Base-by-base conservation (phyloP, 805 yeast species). In the Candida ipomoeae region DNA sequence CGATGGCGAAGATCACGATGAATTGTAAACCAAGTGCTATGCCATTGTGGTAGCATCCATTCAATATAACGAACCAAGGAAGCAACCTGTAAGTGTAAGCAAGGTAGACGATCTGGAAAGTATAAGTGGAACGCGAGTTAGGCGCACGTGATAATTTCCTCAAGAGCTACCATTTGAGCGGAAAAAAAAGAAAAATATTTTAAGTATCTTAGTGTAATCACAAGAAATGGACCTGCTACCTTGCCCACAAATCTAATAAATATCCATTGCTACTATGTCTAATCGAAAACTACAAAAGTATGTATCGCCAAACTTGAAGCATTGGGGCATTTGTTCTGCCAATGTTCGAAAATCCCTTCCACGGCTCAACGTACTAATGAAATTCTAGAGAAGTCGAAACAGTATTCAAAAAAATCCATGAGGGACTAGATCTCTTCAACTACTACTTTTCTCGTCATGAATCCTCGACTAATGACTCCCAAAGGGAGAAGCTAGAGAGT, bases 361-460 rank as follows among this genome's bases (percentile, higher is more conserved):
- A 18, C 13, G 31, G 26, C 6, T 34, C 38, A 18, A 35, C 36
- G 10, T 48, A 52, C 62, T 58, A 58, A 58, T 58, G 11, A 3
- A 10, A 23, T 23, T n/a, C 14, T 3, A 71, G 75, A 56, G 75
- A 71, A 55, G 71, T 70, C 42, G 75, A 71, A 52, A 66, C 70
- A 34, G 65, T 73, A 48, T 73, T 74, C 63, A 74, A 74, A 49
- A 71, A 72, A 52, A 72, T 74, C 48, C 74, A 67, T 51, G 78
- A 74, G 52, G 78, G 78, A 15, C 62, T 74, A 51, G 75, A 73
- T 53, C 69, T 69, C 38, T 74, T 74, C 59, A 72, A 73, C 53
- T 73, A 74, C 54, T 73, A 74, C 57, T 70, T 65, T 56, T 68
- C 71, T n/a, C 63, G 78, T 36, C 74, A 72, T 46, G 76, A 73